Evolutionary conservation across 139 green algal species (phyloP).

Genomic region (Volvox africanus): DNA sequence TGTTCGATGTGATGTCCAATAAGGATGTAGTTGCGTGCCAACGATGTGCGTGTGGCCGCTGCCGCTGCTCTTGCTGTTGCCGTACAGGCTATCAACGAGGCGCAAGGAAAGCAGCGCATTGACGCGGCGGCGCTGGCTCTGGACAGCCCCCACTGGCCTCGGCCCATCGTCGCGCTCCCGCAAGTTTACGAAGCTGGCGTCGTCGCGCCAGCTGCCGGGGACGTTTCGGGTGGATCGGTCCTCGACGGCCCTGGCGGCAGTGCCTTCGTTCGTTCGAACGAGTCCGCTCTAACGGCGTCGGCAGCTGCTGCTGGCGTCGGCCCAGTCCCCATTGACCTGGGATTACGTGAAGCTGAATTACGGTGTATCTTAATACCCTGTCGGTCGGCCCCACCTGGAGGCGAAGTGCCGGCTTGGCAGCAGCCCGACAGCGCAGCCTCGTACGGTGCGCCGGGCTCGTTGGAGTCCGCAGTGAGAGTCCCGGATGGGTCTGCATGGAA

Average conservation of each 20-base stretch:
- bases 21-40: too few species aligned
- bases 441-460: neutral
- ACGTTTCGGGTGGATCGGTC: neutral
- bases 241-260: neutral
- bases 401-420: neutral
- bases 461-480: too few species aligned
- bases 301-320: neutral
- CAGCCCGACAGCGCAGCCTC: neutral
- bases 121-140: neutral
- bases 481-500: too few species aligned
- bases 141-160: neutral
- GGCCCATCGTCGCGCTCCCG: neutral
- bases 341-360: neutral
- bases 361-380: neutral
- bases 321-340: neutral
- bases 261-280: neutral
- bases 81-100: constrained; percentile 1
- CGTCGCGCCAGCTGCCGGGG: neutral
- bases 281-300: neutral
- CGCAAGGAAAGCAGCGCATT: neutral
- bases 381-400: neutral
- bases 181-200: neutral
- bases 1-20: too few species aligned
- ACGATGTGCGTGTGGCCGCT: too few species aligned
- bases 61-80: too few species aligned